Evolutionary conservation across 2,329 filamentous ascomycete genomes (phyloP).

Genomic region (Pseudogymnoascus sp.): DNA sequence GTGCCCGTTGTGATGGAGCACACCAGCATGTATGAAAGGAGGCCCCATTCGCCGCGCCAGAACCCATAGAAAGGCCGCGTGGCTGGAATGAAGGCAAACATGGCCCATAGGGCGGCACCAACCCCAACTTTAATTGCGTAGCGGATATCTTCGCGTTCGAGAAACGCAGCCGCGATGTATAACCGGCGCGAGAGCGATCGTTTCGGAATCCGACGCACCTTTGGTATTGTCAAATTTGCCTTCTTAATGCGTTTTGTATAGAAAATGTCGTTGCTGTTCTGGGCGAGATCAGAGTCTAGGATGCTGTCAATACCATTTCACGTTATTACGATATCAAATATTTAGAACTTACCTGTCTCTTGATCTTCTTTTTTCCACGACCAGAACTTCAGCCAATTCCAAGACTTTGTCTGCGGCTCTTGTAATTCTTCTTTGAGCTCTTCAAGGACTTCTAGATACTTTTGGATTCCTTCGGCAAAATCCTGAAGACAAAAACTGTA

Average conservation of each 20-base stretch:
- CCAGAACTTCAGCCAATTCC: slow-evolving; percentile 88
- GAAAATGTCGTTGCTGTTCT: slow-evolving; percentile 5
- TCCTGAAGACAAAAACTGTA: slow-evolving; percentile 89
- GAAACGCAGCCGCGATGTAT: neutral
- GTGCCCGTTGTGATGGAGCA: slow-evolving; percentile 96
- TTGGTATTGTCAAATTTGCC: neutral
- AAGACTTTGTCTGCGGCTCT: slow-evolving; percentile 54
- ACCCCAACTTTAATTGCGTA: slow-evolving; percentile 92
- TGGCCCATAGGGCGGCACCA: slow-evolving; percentile 80
- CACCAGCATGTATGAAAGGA: slow-evolving; percentile 95
- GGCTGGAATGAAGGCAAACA: slow-evolving; percentile 74
- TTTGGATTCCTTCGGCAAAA: slow-evolving; percentile 82
- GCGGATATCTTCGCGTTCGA: slow-evolving; percentile 32
- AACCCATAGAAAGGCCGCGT: slow-evolving; percentile 75
- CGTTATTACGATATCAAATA: neutral
- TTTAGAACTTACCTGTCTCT: neutral
- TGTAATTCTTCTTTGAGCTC: slow-evolving; percentile 70
- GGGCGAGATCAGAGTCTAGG: neutral
- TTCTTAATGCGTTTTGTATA: neutral
- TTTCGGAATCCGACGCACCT: slow-evolving; percentile 1
- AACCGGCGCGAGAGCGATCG: neutral
- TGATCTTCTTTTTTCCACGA: slow-evolving; percentile 29
- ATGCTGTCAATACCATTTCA: neutral
- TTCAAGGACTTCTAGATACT: slow-evolving; percentile 75
- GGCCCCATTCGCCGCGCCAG: slow-evolving; percentile 94